These are phyloP conservation scores for Periglandula ipomoeae DNA, from an alignment of 2,329 filamentous ascomycete species.

Conservation along the genomic window DNA sequence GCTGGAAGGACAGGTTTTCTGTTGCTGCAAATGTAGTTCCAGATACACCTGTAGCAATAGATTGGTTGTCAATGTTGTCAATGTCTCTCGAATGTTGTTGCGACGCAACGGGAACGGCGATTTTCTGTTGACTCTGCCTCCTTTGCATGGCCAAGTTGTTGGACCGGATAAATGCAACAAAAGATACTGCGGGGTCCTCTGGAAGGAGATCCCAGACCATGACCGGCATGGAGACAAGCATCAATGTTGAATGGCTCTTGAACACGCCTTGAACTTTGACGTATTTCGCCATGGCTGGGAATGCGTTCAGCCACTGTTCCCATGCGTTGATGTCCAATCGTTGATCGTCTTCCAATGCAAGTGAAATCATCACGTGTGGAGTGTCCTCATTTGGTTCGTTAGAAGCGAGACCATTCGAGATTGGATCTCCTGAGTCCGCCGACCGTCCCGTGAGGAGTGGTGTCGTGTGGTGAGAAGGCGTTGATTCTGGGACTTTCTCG, in stretches of 20 bases:
- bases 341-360: slow-evolving; percentile 50
- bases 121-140: slow-evolving; percentile 10
- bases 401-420: slow-evolving; percentile 19
- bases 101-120: background rate
- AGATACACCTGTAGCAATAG: slow-evolving; percentile 22
- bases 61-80: slow-evolving; percentile 12
- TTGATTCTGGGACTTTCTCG: slow-evolving; percentile 17
- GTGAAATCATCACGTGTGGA: slow-evolving; percentile 52
- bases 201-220: slow-evolving; percentile 52
- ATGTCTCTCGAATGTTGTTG: slow-evolving; percentile 11
- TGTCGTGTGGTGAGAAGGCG: slow-evolving; percentile 14
- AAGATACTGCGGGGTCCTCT: slow-evolving; percentile 47
- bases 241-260: slow-evolving; percentile 50
- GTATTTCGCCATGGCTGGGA: slow-evolving; percentile 49
- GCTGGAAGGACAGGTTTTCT: slow-evolving; percentile 14
- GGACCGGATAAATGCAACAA: slow-evolving; percentile 49
- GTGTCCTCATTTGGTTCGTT: slow-evolving; percentile 43
- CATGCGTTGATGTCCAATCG: slow-evolving; percentile 47
- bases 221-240: slow-evolving; percentile 49
- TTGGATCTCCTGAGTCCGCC: slow-evolving; percentile 14
- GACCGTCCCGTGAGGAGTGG: slow-evolving; percentile 17
- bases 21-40: slow-evolving; percentile 24
- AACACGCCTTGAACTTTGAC: slow-evolving; percentile 53
- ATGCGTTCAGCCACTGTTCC: slow-evolving; percentile 47
- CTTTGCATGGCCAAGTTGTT: slow-evolving; percentile 39